Evolutionary conservation across 352 stramenopile genomes (phyloP).

Genomic region (Globisporangium recalcitrans): DNA sequence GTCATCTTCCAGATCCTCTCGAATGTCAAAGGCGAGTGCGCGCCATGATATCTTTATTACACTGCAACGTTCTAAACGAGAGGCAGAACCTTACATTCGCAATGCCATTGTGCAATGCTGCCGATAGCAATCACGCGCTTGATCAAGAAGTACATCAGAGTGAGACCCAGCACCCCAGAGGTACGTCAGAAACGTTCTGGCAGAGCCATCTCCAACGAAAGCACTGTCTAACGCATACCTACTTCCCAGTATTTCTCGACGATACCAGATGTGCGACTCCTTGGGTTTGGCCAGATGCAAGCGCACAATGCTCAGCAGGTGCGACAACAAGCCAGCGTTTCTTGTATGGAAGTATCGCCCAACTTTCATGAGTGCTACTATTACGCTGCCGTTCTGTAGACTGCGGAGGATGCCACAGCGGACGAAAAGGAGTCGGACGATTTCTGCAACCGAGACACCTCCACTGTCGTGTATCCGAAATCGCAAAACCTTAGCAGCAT

Average conservation of each 20-base stretch:
- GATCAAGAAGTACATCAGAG: constrained; percentile 6
- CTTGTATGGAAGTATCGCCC: too few species aligned
- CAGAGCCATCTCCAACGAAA: background rate
- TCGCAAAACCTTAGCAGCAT: background rate
- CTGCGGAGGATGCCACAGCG: background rate
- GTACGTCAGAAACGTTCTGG: background rate
- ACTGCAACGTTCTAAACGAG: too few species aligned
- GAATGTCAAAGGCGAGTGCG: constrained; percentile 37
- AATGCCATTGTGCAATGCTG: background rate
- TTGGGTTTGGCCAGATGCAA: constrained; percentile 17
- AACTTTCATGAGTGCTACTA: too few species aligned
- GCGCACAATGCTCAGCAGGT: background rate
- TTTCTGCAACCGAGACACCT: constrained; percentile 2
- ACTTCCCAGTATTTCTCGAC: constrained; percentile 20
- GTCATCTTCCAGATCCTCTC: constrained; percentile 40
- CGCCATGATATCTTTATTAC: too few species aligned
- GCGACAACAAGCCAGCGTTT: background rate
- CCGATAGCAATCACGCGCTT: constrained; percentile 8
- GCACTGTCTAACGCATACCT: background rate
- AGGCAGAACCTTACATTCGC: background rate
- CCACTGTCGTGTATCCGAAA: constrained; percentile 8
- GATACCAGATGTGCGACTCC: constrained; percentile 19
- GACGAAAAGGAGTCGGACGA: background rate
- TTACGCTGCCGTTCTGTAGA: background rate
- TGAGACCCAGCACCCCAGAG: background rate